A percentile compares a stretch with the other conserved stretches of the same genome.
Evolutionary conservation across 345 rosid genomes (phyloP).

Genomic region (Sisymbrium irio): DNA sequence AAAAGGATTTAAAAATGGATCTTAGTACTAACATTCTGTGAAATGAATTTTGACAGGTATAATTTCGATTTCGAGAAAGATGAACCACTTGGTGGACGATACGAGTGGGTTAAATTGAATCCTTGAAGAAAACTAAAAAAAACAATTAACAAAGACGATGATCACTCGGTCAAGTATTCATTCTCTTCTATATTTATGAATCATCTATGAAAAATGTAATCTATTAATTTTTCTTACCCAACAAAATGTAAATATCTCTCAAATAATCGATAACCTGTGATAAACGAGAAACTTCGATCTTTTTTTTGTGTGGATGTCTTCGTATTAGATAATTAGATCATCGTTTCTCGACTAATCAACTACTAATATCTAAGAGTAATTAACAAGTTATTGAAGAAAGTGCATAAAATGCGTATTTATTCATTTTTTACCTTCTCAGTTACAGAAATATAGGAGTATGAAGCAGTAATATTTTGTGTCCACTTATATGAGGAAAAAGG

Average conservation of each 20-base stretch:
- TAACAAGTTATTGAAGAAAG: not conserved
- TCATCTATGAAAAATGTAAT: not conserved
- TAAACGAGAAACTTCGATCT: not conserved
- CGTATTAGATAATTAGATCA: not conserved
- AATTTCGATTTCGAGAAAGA: slow-evolving; percentile 37
- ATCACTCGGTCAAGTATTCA: not conserved
- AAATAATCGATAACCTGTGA: slow-evolving; percentile 1
- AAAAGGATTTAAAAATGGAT: not conserved
- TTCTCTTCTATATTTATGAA: not conserved
- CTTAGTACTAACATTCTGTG: not conserved
- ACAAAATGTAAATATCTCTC: slow-evolving; percentile 6
- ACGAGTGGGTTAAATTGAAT: slow-evolving; percentile 31
- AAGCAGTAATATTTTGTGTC: not conserved
- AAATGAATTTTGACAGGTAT: slow-evolving; percentile 4
- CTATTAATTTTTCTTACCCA: not conserved
- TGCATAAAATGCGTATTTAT: too few relatives aligned
- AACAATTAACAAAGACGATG: not conserved
- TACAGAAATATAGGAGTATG: too few relatives aligned
- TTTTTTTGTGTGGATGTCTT: not conserved
- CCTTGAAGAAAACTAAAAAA: too few relatives aligned
- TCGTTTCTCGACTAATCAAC: not conserved
- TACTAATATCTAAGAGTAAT: too few relatives aligned
- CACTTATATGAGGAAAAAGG: not conserved
- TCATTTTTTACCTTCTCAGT: too few relatives aligned
- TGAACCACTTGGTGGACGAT: slow-evolving; percentile 31